These are phyloP conservation scores for Pyricularia pennisetigena DNA, from an alignment of 2,329 filamentous ascomycete species.

Conservation along the genomic window DNA sequence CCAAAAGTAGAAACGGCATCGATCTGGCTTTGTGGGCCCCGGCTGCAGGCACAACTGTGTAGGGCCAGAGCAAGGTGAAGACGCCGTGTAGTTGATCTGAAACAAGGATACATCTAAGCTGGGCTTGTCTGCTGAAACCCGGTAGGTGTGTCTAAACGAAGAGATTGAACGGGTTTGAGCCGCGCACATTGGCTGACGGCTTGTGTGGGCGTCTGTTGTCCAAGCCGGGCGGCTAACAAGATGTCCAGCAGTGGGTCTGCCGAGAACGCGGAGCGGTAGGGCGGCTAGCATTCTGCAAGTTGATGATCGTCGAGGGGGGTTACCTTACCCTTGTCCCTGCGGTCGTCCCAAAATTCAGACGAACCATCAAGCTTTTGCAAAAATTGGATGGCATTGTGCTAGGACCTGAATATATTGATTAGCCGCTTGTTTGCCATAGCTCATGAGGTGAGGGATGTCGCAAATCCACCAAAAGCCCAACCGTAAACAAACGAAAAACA, in stretches of 20 bases:
- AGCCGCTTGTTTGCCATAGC: not conserved
- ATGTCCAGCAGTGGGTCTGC: slow-evolving; percentile 13
- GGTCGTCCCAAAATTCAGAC: not conserved
- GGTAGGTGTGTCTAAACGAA: slow-evolving; percentile 37
- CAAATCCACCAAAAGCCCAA: too few relatives aligned
- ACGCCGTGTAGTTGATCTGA: slow-evolving; percentile 16
- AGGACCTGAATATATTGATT: not conserved
- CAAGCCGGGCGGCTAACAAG: slow-evolving; percentile 33
- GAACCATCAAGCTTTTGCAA: not conserved
- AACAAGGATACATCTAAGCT: slow-evolving; percentile 22
- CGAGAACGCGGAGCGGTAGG: slow-evolving; percentile 3
- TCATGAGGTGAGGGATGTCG: not conserved
- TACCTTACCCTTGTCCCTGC: not conserved
- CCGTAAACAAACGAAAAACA: not conserved
- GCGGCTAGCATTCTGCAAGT: slow-evolving; percentile 4
- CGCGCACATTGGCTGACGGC: slow-evolving; percentile 40
- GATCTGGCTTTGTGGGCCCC: not conserved
- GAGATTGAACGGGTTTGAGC: slow-evolving; percentile 27
- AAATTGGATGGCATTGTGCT: not conserved
- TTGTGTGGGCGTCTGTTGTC: slow-evolving; percentile 36
- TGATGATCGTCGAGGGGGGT: not conserved
- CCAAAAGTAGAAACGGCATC: slow-evolving; percentile 12
- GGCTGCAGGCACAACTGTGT: not conserved
- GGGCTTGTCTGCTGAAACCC: slow-evolving; percentile 38
- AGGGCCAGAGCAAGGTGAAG: slow-evolving; percentile 11